Conservation (phyloP, 352 stramenopile species). For the Phytophthora chlamydospora region DNA sequence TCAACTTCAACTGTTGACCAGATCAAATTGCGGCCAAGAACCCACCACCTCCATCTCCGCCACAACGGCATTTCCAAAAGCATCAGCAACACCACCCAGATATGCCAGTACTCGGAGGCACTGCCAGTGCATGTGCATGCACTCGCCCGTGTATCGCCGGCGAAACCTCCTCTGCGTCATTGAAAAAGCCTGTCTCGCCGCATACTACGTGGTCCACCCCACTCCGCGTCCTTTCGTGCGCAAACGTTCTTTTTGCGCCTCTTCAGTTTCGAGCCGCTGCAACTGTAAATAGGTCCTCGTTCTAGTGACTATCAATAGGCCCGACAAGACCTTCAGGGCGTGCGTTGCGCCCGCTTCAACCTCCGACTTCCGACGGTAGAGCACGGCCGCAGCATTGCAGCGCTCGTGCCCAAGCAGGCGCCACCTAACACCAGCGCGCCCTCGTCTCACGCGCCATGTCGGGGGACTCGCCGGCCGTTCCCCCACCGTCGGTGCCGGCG, state of each 20-base stretch:
- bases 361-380: background rate
- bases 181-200: background rate
- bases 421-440: background rate
- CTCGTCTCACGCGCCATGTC: slow-evolving; percentile 34
- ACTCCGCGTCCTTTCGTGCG: slow-evolving; percentile 11
- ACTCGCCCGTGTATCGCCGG: no score
- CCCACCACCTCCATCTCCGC: no score
- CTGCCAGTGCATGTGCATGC: no score
- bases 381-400: background rate
- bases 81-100: background rate
- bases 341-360: slow-evolving; percentile 21
- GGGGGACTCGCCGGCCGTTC: slow-evolving; percentile 29
- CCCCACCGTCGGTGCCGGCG: slow-evolving; percentile 22
- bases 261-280: background rate
- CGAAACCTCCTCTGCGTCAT: slow-evolving; percentile 9
- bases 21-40: no score
- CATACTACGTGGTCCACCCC: background rate
- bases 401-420: background rate
- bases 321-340: slow-evolving; percentile 3
- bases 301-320: slow-evolving; percentile 13
- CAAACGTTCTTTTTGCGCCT: slow-evolving; percentile 24
- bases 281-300: slow-evolving; percentile 8
- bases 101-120: no score
- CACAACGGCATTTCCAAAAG: background rate
- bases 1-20: slow-evolving; percentile 17